phyloP scores from a whole-genome alignment of 2,329 filamentous ascomycete genomes.

The Neocatenulostroma microsporum region DNA sequence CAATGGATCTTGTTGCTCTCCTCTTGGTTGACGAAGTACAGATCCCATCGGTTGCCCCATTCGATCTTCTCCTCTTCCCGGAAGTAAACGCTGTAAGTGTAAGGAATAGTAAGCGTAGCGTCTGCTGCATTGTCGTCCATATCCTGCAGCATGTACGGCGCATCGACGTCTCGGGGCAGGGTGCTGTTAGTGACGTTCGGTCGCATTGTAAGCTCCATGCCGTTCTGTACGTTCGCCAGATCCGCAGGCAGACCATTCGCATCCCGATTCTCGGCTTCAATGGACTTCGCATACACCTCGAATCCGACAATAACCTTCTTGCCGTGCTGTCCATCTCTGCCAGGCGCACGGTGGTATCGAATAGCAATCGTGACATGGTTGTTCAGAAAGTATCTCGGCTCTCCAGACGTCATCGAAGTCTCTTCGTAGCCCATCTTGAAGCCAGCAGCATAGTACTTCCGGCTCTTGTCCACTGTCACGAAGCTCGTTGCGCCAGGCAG shows the following conservation, averaged over 20 bases:
- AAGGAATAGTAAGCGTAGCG: slow-evolving; percentile 64
- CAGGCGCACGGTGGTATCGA: slow-evolving; percentile 64
- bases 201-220: slow-evolving; percentile 61
- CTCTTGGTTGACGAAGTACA: slow-evolving; percentile 83
- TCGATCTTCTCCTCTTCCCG: slow-evolving; percentile 72
- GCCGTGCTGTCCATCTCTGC: slow-evolving; percentile 58
- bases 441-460: slow-evolving; percentile 82
- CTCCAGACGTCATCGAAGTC: slow-evolving; percentile 50
- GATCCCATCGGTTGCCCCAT: slow-evolving; percentile 78
- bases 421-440: slow-evolving; percentile 82
- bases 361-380: slow-evolving; percentile 85
- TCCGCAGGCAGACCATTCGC: slow-evolving; percentile 60
- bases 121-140: slow-evolving; percentile 52
- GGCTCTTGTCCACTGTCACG: slow-evolving; percentile 72
- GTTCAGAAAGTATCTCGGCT: slow-evolving; percentile 66
- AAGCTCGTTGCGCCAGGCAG: slow-evolving; percentile 83
- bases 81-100: slow-evolving; percentile 86
- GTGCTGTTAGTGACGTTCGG: slow-evolving; percentile 53
- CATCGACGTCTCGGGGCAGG: slow-evolving; percentile 46
- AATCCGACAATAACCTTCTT: slow-evolving; percentile 80
- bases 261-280: slow-evolving; percentile 55
- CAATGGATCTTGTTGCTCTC: slow-evolving; percentile 77
- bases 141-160: slow-evolving; percentile 53
- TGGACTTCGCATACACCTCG: slow-evolving; percentile 82
- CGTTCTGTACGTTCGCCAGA: slow-evolving; percentile 54